Evolutionary conservation across 2,329 filamentous ascomycete genomes (phyloP), one percentile per base, ranked within the genome.

Genomic region (Pestalotiopsis sp.): DNA sequence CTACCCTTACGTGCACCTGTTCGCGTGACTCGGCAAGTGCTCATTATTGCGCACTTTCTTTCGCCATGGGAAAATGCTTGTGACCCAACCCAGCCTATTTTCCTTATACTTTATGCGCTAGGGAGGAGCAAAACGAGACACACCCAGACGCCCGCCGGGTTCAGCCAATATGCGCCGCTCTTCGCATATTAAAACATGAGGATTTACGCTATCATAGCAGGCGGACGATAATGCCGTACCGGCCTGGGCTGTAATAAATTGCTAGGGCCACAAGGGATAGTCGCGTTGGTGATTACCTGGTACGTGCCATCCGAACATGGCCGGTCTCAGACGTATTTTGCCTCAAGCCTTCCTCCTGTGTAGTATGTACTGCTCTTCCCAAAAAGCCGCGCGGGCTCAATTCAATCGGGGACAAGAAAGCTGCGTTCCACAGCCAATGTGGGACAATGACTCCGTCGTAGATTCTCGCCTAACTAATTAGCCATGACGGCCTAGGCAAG

Each of bases 391-490:
- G 36, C 49, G 56, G 45, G 45, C 45, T 52, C 45, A 52, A n/a
- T 52, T 52, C 45, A 52, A 52, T 52, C 17, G 45, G 27, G 27
- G 27, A 31, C 27, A 31, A 31, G 20, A 52, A 52, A n/a, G 65
- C 36, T 59, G 27, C 56, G 65, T 67, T 38, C 65, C 65, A 67
- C 65, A 59, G 14, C 31, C 41, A 31, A 36, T 25, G 65, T 60
- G 65, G 65, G 65, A 67, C 65, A 59, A 67, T 67, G 65, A 67
- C 52, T 67, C 25, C 65, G 52, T 67, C 52, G 27, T 31, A 31
- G 38, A 60, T 56, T 45, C 57, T 60, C 27, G 31, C 23, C 65
- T 56, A 56, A 20, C 20, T 52, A 52, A n/a, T 52, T 17, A 17
- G 25, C 65, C n/a, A 67, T 52, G 52, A 60, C 65, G 25, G 65